Conservation (phyloP, 2,329 filamentous ascomycete genomes). For the Pleurostoma richardsiae region DNA sequence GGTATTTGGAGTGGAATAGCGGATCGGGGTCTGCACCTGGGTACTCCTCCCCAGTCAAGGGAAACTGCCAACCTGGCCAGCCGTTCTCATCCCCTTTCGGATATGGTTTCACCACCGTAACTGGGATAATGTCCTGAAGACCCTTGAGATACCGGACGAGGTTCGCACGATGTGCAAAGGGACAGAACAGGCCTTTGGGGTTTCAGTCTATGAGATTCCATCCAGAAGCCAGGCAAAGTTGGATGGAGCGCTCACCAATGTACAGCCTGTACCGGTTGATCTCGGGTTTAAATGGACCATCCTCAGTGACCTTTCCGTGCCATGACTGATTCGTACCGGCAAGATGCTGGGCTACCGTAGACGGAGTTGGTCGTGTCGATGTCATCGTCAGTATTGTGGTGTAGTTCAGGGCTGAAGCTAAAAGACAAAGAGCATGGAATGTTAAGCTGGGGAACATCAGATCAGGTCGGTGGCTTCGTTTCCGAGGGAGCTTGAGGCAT, state of each 20-base stretch:
- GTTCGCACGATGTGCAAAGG: constrained; percentile 58
- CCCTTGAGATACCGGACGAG: constrained; percentile 54
- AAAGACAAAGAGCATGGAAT: too few species aligned
- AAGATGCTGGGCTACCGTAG: constrained; percentile 3
- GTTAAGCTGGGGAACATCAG: too few species aligned
- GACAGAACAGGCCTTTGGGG: constrained; percentile 55
- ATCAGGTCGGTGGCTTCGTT: too few species aligned
- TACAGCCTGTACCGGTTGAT: constrained; percentile 18
- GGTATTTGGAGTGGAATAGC: constrained; percentile 51
- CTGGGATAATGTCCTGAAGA: constrained; percentile 45
- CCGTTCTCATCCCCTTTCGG: constrained; percentile 60
- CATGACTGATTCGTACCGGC: constrained; percentile 13
- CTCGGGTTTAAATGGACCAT: constrained; percentile 16
- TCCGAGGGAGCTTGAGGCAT: too few species aligned
- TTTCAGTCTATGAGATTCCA: not conserved
- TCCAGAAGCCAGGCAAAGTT: not conserved
- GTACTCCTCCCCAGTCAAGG: constrained; percentile 45
- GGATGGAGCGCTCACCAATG: constrained; percentile 12
- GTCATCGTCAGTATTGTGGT: not conserved
- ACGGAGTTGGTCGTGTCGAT: constrained; percentile 1
- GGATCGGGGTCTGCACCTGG: constrained; percentile 55
- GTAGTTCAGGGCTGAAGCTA: too few species aligned
- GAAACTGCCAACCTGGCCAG: constrained; percentile 61
- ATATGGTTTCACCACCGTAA: constrained; percentile 59
- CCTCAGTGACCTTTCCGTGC: constrained; percentile 17